phyloP scores from a whole-genome alignment of 495 filamentous ascomycete genomes.

The Cudoniella acicularis region DNA sequence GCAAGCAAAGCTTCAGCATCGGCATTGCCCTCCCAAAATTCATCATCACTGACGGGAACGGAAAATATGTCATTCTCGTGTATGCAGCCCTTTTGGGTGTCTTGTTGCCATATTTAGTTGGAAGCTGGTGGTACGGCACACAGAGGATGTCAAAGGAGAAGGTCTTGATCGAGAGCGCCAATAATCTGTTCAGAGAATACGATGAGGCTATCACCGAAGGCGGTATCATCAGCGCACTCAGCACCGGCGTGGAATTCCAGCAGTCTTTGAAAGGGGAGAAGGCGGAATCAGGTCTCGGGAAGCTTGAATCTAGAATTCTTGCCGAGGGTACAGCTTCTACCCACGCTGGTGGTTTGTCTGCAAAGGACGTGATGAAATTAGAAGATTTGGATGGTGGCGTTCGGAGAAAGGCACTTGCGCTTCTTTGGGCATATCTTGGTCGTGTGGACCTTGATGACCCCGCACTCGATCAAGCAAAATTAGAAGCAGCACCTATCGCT shows the following conservation, averaged over 20 bases:
- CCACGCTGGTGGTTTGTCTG: constrained; percentile 52
- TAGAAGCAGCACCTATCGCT: constrained; percentile 80
- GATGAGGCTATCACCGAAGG: constrained; percentile 75
- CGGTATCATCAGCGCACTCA: constrained; percentile 74
- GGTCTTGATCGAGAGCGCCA: constrained; percentile 85
- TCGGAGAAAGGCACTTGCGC: constrained; percentile 77
- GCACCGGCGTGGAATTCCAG: constrained; percentile 76
- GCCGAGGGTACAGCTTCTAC: constrained; percentile 49
- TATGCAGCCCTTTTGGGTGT: constrained; percentile 86
- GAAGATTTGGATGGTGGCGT: constrained; percentile 64
- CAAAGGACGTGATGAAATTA: constrained; percentile 68
- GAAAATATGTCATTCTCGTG: constrained; percentile 89
- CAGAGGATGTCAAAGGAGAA: constrained; percentile 88
- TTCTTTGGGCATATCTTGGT: constrained; percentile 93
- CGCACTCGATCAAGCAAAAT: constrained; percentile 67
- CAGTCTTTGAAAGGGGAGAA: constrained; percentile 63
- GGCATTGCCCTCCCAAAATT: constrained; percentile 93
- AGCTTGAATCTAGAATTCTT: constrained; percentile 74
- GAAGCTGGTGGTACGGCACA: constrained; percentile 98
- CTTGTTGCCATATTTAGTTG: constrained; percentile 86
- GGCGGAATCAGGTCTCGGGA: constrained; percentile 69
- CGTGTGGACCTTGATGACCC: constrained; percentile 73
- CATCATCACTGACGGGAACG: constrained; percentile 88
- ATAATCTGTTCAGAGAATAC: constrained; percentile 90
- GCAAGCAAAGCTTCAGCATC: constrained; percentile 96